These are phyloP conservation scores for Metschnikowia lachancei DNA, from an alignment of 805 yeast species.

Conservation along the genomic window DNA sequence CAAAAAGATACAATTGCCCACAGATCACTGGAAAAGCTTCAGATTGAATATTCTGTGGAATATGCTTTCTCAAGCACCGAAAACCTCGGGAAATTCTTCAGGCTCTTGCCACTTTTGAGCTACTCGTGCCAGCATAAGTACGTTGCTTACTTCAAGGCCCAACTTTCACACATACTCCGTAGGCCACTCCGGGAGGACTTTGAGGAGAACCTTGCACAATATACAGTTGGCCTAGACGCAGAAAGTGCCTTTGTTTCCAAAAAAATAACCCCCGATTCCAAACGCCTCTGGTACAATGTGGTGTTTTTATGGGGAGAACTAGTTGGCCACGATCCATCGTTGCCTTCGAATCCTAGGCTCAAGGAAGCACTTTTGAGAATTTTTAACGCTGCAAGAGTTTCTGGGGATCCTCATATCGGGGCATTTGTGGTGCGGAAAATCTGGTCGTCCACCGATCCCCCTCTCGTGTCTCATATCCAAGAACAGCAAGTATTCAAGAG, in stretches of 20 bases:
- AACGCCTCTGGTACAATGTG: conserved; percentile 12
- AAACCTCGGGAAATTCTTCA: conserved; percentile 26
- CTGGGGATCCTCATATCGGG: conserved; percentile 5
- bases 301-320: conserved; percentile 18
- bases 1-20: background rate
- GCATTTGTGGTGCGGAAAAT: conserved; percentile 10
- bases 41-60: conserved; percentile 20
- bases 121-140: conserved; percentile 15
- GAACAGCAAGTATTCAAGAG: background rate
- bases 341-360: background rate
- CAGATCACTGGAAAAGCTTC: conserved; percentile 7
- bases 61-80: conserved; percentile 20
- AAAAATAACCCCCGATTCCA: background rate
- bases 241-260: background rate
- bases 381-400: background rate
- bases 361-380: conserved; percentile 7
- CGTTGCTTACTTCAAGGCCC: conserved; percentile 13
- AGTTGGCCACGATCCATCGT: conserved; percentile 8
- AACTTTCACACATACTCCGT: background rate
- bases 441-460: conserved; percentile 4
- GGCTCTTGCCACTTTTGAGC: conserved; percentile 17
- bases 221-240: conserved; percentile 11
- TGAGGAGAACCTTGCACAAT: conserved; percentile 15
- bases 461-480: background rate
- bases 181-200: conserved; percentile 11